Base-by-base conservation (phyloP, 2,329 filamentous ascomycete genomes). In the Phialophora verrucosa region DNA sequence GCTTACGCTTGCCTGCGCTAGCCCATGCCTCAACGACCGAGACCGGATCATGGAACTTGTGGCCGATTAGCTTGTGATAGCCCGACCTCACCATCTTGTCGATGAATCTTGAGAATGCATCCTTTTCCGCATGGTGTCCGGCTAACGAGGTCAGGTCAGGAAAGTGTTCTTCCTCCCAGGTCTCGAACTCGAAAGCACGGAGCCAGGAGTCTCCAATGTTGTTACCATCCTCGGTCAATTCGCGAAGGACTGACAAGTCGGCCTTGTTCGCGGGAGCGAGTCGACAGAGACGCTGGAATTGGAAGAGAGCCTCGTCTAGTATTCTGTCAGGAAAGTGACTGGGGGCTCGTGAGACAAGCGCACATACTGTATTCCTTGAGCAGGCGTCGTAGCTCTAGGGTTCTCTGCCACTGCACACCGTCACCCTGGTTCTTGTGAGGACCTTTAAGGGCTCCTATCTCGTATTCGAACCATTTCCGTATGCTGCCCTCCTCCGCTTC, bases 281-380 rank as follows among this genome's bases (percentile, higher is more conserved):
- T 17, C 32, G 53, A 38, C 29, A 63, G 14, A 67, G 64, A 25
- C 54, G 12, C n/a, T 50, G 55, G n/a, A 63, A 54, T 55, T 56
- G 55, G 6, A 67, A 27, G 8, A 63, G 29, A 12, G 64, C 60
- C 20, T 59, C 50, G 27, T 63, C 64, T 67, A 42, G 38, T 20
- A 25, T n/a, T 12, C 4, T 11, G 20, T 25, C n/a, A 25, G 49
- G 27, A 51, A 7, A 51, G n/a, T 20, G 25, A 51, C 49, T 17
- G 5, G 49, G 49, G 20, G n/a, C n/a, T 50, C 12, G 20, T 51
- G 8, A 25, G 6, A 14, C 11, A 17, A 12, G 51, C 23, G 17
- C 51, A 32, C 51, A 31, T 20, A 56, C 64, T 55, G 50, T 63
- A 67, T 29, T 67, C 60, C 50, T 47, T 63, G 10, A 67, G 50